These are phyloP conservation scores for Alternaria viburni DNA, from an alignment of 2,329 filamentous ascomycete genomes.

Conservation along the genomic window DNA sequence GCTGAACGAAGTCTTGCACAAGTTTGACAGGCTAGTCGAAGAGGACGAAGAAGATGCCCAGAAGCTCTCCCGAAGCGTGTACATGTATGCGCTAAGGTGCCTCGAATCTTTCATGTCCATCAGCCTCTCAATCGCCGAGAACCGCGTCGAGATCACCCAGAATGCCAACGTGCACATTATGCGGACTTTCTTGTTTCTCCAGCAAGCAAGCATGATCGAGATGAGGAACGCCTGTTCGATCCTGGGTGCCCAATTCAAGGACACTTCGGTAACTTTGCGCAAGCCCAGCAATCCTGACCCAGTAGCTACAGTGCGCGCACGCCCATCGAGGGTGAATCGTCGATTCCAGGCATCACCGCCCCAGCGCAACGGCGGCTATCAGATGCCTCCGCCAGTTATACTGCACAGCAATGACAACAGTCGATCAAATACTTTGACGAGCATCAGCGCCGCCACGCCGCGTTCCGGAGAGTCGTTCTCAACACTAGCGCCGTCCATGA, in stretches of 20 bases:
- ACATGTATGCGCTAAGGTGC: constrained; percentile 43
- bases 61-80: constrained; percentile 43
- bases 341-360: constrained; percentile 43
- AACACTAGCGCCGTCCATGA: constrained; percentile 58
- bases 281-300: constrained; percentile 30
- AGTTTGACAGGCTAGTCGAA: constrained; percentile 55
- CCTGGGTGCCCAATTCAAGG: constrained; percentile 52
- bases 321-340: constrained; percentile 34
- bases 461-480: constrained; percentile 83
- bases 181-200: constrained; percentile 64
- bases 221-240: constrained; percentile 64
- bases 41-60: constrained; percentile 58
- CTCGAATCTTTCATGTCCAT: constrained; percentile 46
- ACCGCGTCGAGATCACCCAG: constrained; percentile 57
- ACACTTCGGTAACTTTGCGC: constrained; percentile 26
- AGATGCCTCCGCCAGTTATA: constrained; percentile 49
- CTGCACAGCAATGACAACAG: constrained; percentile 56
- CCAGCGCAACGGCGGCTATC: constrained; percentile 39
- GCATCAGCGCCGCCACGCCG: constrained; percentile 66
- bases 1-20: constrained; percentile 61
- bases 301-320: constrained; percentile 36
- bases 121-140: constrained; percentile 46
- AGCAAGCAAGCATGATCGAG: constrained; percentile 65
- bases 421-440: constrained; percentile 60
- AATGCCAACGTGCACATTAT: constrained; percentile 64